phyloP scores from a whole-genome alignment of 2,329 filamentous ascomycete genomes.

The Penicillium sp. region DNA sequence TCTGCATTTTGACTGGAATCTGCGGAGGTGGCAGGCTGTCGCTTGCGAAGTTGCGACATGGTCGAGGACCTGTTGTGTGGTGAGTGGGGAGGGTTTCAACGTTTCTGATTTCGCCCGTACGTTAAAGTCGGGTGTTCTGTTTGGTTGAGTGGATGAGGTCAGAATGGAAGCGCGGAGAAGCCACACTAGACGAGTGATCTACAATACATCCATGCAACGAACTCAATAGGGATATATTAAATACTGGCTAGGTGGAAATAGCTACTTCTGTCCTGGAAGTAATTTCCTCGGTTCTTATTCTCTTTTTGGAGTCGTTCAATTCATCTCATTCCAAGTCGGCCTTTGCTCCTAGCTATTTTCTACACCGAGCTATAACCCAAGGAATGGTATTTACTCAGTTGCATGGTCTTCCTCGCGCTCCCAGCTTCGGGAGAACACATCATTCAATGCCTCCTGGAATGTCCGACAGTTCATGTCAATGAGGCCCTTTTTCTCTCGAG shows the following conservation, averaged over 20 bases:
- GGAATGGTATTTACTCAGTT: constrained; percentile 14
- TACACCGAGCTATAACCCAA: neutral
- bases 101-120: neutral
- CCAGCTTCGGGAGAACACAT: constrained; percentile 61
- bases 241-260: neutral
- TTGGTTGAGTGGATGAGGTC: constrained; percentile 6
- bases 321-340: neutral
- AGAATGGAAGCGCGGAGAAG: constrained; percentile 1
- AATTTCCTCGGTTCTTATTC: neutral
- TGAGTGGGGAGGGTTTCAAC: constrained; percentile 1
- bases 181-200: neutral
- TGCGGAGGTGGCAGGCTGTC: constrained; percentile 28
- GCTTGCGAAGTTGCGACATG: constrained; percentile 40
- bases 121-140: neutral
- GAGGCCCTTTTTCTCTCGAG: constrained; percentile 64
- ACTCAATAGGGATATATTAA: neutral
- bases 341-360: neutral
- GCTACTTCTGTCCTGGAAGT: neutral
- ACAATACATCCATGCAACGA: constrained; percentile 5
- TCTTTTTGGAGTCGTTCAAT: neutral
- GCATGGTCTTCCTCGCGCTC: constrained; percentile 42
- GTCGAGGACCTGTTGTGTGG: neutral
- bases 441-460: constrained; percentile 64
- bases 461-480: constrained; percentile 70
- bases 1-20: constrained; percentile 14